Base-by-base conservation (phyloP, 2,329 filamentous ascomycete genomes). In the Nemania sp. region DNA sequence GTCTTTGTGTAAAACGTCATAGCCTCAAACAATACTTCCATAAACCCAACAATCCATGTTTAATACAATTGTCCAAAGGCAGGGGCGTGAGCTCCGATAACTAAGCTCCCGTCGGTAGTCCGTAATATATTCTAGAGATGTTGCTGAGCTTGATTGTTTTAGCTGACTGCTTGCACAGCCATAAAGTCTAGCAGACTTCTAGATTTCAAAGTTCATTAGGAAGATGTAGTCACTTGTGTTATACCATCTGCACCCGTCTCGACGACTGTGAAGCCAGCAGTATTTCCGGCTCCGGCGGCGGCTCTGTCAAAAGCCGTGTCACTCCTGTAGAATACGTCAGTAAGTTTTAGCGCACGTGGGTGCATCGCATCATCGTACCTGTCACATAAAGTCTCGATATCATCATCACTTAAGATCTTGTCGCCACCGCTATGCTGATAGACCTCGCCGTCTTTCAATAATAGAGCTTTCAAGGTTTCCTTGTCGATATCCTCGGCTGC, bases 321-420 rank as follows among this genome's bases (percentile, higher is more conserved):
- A 63, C 84, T 88, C 56, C 85, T 82, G 70, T 49, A 38, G 3
- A n/a, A 1, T 0, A 2, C 32, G 43, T 75, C 57, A 76, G 72
- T 18, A 63, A 52, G 8, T 22, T 27, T 20, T 5, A 6, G 11
- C 22, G 32, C 15, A 51, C 38, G 47, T 1, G 6, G 15, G 1
- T 24, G 22, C 22, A 45, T 18, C 18, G 5, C 5, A 22, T 43
- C 53, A 35, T 51, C 75, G 35, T 79, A 82, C 81, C 94, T 84
- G 80, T 98, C 94, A 52, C 93, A 92, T 60, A 99, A 78, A 2
- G 93, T 89, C 2, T 90, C 86, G 27, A 99, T 75, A 75, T 98
- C 96, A 27, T 87, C 83, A 55, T 96, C 88, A 49, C 88, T 92
- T 41, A 98, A 79, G 8, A 98, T 82, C 32, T 89, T 86, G 53